Evolutionary conservation across 306 rosid genomes (phyloP), one percentile per base, ranked within the genome.

Genomic region (Dalbergia cultrata): DNA sequence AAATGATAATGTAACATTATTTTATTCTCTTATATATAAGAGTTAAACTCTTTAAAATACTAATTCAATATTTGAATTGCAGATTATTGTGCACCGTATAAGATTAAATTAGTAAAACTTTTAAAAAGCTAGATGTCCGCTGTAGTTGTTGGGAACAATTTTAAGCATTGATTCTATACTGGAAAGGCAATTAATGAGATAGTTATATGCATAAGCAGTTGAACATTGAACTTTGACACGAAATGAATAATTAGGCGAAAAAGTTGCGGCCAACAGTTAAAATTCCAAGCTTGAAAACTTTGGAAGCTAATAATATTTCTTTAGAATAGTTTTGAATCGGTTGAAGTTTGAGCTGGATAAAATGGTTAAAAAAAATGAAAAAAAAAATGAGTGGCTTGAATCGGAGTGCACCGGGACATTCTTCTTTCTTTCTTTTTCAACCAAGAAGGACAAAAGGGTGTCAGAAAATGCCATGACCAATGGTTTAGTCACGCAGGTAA

Each of bases 391-490:
- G 66, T 39, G 43, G 69, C 39, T 78, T n/a, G 69, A 78, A 77
- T 8, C 3, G 49, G 14, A n/a, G 50, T 78, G 34, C 33, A 10
- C 8, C 14, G 33, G 34, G 35, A 39, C 43, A 67, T 65, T 35
- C 26, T 17, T 37, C 12, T 26, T 39, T 13, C 2, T 5, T 1
- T 13, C n/a, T 14, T 72, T 64, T 18, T 43, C 18, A 76, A 47
- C 41, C 58, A 65, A 63, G 44, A 77, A 79, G 53, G 67, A 77
- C 62, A 82, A 69, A 65, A 71, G 69, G 67, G 52, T 66, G 90
- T 89, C 87, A 83, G 76, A 81, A 83, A 73, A 82, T 21, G 81
- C 5, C n/a, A 72, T 71, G 84, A 43, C 21, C 60, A 26, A 43
- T 13, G 14, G 64, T 62, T 11, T 33, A 33, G 83, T 80, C 77